phyloP scores from a whole-genome alignment of 148 eudicot genomes.

The Gaultheria prostrata region DNA sequence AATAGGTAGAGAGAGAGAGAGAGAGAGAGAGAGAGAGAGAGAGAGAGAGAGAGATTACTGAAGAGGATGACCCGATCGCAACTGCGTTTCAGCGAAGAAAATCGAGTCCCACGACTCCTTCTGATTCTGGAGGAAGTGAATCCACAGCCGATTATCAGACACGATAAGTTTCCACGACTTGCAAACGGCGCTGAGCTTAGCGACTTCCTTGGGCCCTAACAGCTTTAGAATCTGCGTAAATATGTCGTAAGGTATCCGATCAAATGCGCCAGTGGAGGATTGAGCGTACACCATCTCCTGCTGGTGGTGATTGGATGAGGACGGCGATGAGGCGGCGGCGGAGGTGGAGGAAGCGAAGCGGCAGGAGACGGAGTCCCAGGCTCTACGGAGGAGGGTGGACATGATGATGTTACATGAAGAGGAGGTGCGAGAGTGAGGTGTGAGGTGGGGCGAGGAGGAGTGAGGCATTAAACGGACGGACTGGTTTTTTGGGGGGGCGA shows the following conservation, averaged over 20 bases:
- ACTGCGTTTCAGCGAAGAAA: constrained; percentile 58
- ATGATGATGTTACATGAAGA: neutral
- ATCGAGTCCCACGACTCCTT: constrained; percentile 53
- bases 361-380: constrained; percentile 31
- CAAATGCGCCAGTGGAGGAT: constrained; percentile 58
- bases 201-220: constrained; percentile 59
- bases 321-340: neutral
- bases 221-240: constrained; percentile 46
- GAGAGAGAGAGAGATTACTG: constrained; percentile 19
- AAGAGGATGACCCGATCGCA: constrained; percentile 50
- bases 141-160: constrained; percentile 68
- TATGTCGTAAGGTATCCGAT: constrained; percentile 58
- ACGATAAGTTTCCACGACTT: constrained; percentile 53
- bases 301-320: neutral
- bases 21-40: neutral
- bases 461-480: neutral
- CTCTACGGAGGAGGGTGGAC: constrained; percentile 28
- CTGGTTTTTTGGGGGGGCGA: neutral
- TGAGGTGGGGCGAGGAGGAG: neutral
- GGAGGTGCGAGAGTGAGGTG: neutral
- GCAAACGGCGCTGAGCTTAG: constrained; percentile 50
- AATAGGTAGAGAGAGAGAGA: neutral
- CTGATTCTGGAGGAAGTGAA: constrained; percentile 54
- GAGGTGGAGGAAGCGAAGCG: constrained; percentile 17
- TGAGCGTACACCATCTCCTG: constrained; percentile 11